These are phyloP conservation scores for Daldinia sp. DNA, from an alignment of 2,329 filamentous ascomycete genomes.

Conservation along the genomic window DNA sequence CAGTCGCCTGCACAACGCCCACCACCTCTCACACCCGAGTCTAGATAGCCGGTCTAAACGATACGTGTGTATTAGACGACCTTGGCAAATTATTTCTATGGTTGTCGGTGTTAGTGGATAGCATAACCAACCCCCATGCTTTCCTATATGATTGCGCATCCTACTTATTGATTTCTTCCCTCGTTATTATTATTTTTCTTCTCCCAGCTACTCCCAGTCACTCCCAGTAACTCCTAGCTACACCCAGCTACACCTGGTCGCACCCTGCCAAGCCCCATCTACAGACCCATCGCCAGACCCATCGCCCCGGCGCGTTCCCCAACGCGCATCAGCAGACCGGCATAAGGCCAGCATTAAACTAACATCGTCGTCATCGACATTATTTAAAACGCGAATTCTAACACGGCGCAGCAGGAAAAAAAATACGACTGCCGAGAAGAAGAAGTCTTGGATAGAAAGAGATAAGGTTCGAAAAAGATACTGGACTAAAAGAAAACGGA, in stretches of 20 bases:
- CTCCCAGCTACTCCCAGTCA: conserved; percentile 2
- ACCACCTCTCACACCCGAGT: conserved; percentile 18
- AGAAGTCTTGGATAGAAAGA: conserved; percentile 9
- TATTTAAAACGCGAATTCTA: conserved; percentile 21
- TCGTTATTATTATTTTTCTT: conserved; percentile 11
- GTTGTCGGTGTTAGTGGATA: conserved; percentile 14
- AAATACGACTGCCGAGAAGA: conserved; percentile 23
- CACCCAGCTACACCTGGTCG: background rate
- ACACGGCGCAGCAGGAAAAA: conserved; percentile 28
- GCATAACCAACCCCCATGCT: conserved; percentile 3
- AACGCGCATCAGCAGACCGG: conserved; percentile 32
- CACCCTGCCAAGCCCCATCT: conserved; percentile 33
- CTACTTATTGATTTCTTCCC: conserved; percentile 19
- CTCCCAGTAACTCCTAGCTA: too few relatives aligned
- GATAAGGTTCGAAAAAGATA: background rate
- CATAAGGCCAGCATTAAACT: conserved; percentile 19
- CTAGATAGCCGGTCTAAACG: conserved; percentile 6
- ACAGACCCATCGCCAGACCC: conserved; percentile 18
- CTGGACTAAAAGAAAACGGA: conserved; percentile 1
- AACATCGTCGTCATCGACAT: conserved; percentile 27
- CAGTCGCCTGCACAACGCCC: conserved; percentile 29
- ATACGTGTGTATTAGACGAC: conserved; percentile 11
- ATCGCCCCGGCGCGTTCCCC: conserved; percentile 28
- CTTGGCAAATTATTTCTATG: conserved; percentile 19
- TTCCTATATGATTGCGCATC: conserved; percentile 27